These are phyloP conservation scores for Epichloe aotearoae DNA, from an alignment of 2,329 filamentous ascomycete genomes.

Conservation along the genomic window DNA sequence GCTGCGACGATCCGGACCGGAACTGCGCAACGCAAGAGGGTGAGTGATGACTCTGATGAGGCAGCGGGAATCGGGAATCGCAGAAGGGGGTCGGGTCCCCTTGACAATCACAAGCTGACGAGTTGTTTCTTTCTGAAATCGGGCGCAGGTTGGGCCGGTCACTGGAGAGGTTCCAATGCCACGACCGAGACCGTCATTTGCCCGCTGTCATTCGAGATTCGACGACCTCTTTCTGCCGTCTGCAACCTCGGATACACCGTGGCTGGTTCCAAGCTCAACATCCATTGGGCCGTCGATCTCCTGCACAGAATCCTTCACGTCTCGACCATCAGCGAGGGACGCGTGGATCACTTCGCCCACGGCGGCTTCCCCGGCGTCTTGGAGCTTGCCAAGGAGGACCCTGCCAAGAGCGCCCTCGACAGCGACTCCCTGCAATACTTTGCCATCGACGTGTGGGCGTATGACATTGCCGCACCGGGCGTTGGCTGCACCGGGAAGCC, in stretches of 20 bases:
- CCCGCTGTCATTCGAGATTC: conserved; percentile 18
- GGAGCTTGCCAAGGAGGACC: conserved; percentile 33
- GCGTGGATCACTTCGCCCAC: conserved; percentile 13
- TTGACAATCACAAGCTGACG: too few species aligned
- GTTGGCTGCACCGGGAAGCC: too few species aligned
- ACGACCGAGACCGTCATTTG: too few species aligned
- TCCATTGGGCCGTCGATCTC: conserved; percentile 53
- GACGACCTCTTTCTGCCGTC: conserved; percentile 43
- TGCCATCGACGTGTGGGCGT: conserved; percentile 53
- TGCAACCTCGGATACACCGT: conserved; percentile 53
- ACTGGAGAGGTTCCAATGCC: too few species aligned
- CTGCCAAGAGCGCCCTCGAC: conserved; percentile 38
- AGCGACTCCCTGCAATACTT: conserved; percentile 55
- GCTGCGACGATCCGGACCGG: conserved; percentile 54
- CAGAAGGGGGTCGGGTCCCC: too few species aligned
- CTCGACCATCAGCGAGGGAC: conserved; percentile 43
- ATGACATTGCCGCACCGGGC: conserved; percentile 36
- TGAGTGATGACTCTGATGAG: conserved; percentile 22
- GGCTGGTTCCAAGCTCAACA: conserved; percentile 38
- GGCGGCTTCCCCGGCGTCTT: conserved; percentile 44
- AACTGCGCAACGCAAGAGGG: conserved; percentile 43
- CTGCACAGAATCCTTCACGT: conserved; percentile 55
- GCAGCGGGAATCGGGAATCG: too few species aligned
- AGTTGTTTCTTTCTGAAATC: too few species aligned
- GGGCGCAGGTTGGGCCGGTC: too few species aligned